Percentiles rank a stretch among this genome's conserved stretches.
Evolutionary conservation across 2,329 filamentous ascomycete genomes (phyloP).

Genomic region (Colletotrichum tofieldiae): DNA sequence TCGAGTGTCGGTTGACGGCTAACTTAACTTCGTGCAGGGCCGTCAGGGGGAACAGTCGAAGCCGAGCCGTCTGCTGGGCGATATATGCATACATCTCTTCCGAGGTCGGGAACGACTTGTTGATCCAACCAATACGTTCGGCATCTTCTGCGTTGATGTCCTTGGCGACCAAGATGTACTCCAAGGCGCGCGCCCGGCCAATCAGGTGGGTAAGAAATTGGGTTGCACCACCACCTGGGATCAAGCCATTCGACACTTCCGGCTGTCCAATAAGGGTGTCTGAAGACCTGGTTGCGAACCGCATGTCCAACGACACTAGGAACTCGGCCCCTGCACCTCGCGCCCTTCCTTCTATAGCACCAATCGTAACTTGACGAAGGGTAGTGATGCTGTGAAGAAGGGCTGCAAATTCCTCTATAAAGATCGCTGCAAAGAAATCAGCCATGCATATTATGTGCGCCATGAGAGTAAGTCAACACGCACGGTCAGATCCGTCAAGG

Average conservation of each 20-base stretch:
- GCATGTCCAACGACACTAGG: background rate
- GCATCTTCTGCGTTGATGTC: background rate
- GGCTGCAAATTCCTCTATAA: background rate
- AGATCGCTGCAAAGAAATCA: constrained; percentile 65
- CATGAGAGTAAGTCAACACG: background rate
- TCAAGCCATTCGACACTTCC: background rate
- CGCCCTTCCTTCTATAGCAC: background rate
- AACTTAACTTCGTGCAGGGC: background rate
- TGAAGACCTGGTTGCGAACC: background rate
- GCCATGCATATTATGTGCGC: background rate
- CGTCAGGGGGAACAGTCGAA: background rate
- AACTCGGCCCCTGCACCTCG: background rate
- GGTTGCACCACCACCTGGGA: background rate
- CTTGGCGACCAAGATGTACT: background rate
- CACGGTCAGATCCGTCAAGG: background rate
- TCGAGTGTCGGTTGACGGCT: background rate
- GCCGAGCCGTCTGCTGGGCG: background rate
- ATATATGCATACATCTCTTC: background rate
- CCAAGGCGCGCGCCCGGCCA: too few species aligned
- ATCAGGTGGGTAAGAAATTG: background rate
- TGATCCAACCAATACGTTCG: background rate
- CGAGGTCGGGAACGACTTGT: background rate
- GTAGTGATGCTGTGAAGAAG: background rate
- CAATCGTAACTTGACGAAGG: background rate
- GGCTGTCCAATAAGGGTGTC: background rate